Percentiles rank a stretch among this genome's conserved stretches.
phyloP scores from a whole-genome alignment of 148 eudicot genomes.

The Chenopodium quinoa region DNA sequence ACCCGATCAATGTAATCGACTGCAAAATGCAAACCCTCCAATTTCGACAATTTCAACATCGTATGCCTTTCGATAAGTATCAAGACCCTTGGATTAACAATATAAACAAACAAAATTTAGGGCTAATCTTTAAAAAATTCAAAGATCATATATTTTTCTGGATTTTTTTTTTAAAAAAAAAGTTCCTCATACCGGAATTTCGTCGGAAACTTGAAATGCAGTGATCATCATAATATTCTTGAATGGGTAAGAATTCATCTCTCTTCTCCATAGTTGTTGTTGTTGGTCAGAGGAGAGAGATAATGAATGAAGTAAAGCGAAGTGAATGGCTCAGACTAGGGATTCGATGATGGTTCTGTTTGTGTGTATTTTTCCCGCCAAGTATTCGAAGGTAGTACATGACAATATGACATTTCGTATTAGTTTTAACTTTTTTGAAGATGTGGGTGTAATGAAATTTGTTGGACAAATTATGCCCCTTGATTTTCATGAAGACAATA shows the following conservation, averaged over 20 bases:
- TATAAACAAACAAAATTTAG: not conserved
- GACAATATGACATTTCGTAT: too few relatives aligned
- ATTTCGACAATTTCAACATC: conserved; percentile 71
- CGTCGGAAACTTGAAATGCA: conserved; percentile 64
- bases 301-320: too few relatives aligned
- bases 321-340: too few relatives aligned
- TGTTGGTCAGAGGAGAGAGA: not conserved
- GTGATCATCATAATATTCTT: conserved; percentile 11
- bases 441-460: too few relatives aligned
- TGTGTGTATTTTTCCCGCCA: too few relatives aligned
- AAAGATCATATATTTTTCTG: not conserved
- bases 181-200: conserved; percentile 45
- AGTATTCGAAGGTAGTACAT: too few relatives aligned
- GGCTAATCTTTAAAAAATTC: not conserved
- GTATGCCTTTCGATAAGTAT: conserved; percentile 90
- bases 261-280: not conserved
- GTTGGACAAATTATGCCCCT: too few relatives aligned
- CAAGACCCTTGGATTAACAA: conserved; percentile 66
- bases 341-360: too few relatives aligned
- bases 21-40: conserved; percentile 65
- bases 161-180: conserved; percentile 29
- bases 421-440: too few relatives aligned
- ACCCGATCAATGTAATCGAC: conserved; percentile 86
- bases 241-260: not conserved
- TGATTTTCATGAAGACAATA: too few relatives aligned